Conservation (phyloP, 139 green algal species). For the Ulvella scutata region DNA sequence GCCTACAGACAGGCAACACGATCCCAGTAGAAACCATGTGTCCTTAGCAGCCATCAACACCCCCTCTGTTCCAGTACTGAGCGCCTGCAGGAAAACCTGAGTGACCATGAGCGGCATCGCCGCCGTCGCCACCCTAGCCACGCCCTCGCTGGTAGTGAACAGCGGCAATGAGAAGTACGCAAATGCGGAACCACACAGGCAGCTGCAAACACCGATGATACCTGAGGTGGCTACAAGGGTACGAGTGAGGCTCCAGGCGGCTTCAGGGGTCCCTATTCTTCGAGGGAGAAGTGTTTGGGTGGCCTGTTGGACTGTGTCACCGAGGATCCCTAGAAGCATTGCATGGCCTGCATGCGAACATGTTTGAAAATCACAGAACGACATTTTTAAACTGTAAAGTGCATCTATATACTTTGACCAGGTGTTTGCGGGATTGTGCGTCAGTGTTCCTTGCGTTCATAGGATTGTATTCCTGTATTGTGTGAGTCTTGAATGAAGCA, state of each 20-base stretch:
- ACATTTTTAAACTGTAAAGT: too few species aligned
- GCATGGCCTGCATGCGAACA: neutral
- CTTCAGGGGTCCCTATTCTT: neutral
- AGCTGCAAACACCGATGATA: neutral
- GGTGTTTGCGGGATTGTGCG: too few species aligned
- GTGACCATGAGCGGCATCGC: neutral
- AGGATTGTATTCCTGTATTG: too few species aligned
- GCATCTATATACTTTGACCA: too few species aligned
- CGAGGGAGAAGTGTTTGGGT: neutral
- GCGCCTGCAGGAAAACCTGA: neutral
- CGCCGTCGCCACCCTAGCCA: neutral
- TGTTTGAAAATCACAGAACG: too few species aligned
- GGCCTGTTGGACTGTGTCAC: neutral
- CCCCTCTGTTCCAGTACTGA: neutral
- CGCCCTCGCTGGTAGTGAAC: neutral
- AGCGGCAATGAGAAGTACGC: neutral
- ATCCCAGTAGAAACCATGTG: neutral
- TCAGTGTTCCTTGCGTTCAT: too few species aligned
- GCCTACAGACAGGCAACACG: neutral
- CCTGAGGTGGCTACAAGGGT: neutral
- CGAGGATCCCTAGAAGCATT: neutral
- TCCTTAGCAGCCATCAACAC: neutral
- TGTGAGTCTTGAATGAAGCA: too few species aligned
- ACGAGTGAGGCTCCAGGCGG: neutral
- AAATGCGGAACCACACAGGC: neutral